These are phyloP conservation scores for Solanum pennellii DNA, from an alignment of 257 asterid genomes.

Conservation along the genomic window DNA sequence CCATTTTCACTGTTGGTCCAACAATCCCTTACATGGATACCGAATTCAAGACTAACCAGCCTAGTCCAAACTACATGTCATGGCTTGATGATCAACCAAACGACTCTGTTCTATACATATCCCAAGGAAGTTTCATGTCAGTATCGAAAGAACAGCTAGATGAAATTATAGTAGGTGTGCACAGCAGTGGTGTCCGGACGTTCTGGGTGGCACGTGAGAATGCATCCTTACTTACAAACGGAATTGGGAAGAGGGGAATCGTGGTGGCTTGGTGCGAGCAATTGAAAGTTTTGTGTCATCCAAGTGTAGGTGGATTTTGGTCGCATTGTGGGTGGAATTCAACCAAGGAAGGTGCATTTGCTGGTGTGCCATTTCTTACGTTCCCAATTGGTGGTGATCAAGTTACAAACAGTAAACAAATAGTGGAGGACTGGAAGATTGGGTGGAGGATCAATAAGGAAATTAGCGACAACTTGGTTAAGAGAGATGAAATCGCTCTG, in stretches of 20 bases:
- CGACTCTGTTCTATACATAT: conserved; percentile 51
- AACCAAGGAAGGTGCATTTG: conserved; percentile 41
- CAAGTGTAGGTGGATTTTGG: conserved; percentile 65
- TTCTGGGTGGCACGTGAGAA: conserved; percentile 79
- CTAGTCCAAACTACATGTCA: conserved; percentile 11
- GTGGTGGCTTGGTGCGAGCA: conserved; percentile 59
- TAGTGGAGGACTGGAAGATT: conserved; percentile 61
- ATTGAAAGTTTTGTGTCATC: conserved; percentile 42
- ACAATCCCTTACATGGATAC: conserved; percentile 38
- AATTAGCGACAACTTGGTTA: conserved; percentile 8
- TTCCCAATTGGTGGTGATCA: conserved; percentile 50
- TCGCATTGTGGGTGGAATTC: conserved; percentile 77
- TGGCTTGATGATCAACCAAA: conserved; percentile 67
- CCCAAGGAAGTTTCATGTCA: conserved; percentile 63
- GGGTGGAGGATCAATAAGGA: conserved; percentile 38
- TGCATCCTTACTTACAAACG: conserved; percentile 26
- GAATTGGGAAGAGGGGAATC: conserved; percentile 19
- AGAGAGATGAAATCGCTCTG: conserved; percentile 15
- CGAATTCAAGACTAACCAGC: neutral
- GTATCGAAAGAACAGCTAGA: conserved; percentile 45
- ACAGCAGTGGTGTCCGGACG: conserved; percentile 37
- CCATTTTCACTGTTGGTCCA: conserved; percentile 56
- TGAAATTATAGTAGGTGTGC: conserved; percentile 41
- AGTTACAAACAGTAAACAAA: conserved; percentile 26
- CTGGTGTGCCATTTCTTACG: conserved; percentile 49